Conservation (phyloP, 2,329 filamentous ascomycete genomes). For the Alternaria ethzedia region DNA sequence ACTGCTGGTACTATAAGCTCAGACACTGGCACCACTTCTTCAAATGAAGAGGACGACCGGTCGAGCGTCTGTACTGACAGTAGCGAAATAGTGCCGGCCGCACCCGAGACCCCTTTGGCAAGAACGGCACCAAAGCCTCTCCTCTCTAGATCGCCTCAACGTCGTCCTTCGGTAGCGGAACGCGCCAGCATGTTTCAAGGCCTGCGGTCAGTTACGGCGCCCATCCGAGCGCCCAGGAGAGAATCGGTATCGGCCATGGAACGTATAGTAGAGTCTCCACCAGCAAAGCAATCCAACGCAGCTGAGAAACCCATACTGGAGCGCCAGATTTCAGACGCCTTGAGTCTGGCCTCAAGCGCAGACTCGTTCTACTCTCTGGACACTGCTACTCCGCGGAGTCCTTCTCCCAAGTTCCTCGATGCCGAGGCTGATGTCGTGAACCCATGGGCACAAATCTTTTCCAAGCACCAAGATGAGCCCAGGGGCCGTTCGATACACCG, state of each 20-base stretch:
- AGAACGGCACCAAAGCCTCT: conserved; percentile 18
- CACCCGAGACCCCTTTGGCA: conserved; percentile 27
- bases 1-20: conserved; percentile 39
- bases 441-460: conserved; percentile 31
- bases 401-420: conserved; percentile 40
- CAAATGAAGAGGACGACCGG: conserved; percentile 44
- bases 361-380: conserved; percentile 49
- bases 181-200: conserved; percentile 41
- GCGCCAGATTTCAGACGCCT: conserved; percentile 36
- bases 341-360: conserved; percentile 43
- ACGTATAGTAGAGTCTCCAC: conserved; percentile 26
- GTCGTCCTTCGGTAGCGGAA: conserved; percentile 38
- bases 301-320: conserved; percentile 20
- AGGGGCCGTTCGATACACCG: conserved; percentile 43
- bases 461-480: conserved; percentile 17
- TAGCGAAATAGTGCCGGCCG: conserved; percentile 34
- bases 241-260: conserved; percentile 26
- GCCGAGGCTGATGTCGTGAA: conserved; percentile 37
- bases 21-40: conserved; percentile 38
- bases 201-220: conserved; percentile 36
- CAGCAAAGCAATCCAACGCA: conserved; percentile 10
- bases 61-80: conserved; percentile 43
- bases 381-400: conserved; percentile 29
- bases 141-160: conserved; percentile 13
- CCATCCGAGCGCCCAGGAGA: conserved; percentile 14